Evolutionary conservation across 768 basidiomycete species (phyloP).

Genomic region (Neoboletus subvelutipes): DNA sequence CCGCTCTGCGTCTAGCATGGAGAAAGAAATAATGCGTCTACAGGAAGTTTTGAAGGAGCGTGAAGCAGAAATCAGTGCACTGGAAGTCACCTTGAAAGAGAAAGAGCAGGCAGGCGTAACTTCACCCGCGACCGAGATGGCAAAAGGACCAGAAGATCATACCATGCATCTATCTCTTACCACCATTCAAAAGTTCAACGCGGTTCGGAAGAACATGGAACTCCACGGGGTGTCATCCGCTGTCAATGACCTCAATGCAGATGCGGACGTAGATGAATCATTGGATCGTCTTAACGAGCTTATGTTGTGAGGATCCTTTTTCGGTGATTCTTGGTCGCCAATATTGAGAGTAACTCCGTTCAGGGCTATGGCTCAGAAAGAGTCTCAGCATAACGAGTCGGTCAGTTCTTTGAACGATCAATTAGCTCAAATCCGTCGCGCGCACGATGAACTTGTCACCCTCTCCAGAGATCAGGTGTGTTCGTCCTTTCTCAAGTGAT

Average conservation of each 20-base stretch:
- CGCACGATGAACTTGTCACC: slow-evolving; percentile 78
- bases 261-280: slow-evolving; percentile 59
- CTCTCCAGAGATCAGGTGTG: slow-evolving; percentile 83
- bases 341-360: slow-evolving; percentile 8
- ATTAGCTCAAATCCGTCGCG: slow-evolving; percentile 65
- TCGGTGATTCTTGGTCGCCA: slow-evolving; percentile 2
- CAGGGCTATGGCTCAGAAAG: slow-evolving; percentile 98
- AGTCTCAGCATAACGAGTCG: slow-evolving; percentile 80
- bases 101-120: slow-evolving; percentile 25
- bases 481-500: background rate
- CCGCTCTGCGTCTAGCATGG: slow-evolving; percentile 80
- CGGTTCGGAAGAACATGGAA: slow-evolving; percentile 67
- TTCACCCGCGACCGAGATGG: background rate
- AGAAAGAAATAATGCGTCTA: slow-evolving; percentile 93
- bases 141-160: slow-evolving; percentile 23
- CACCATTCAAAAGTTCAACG: slow-evolving; percentile 72
- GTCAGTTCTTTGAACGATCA: slow-evolving; percentile 72
- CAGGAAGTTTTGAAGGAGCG: slow-evolving; percentile 90
- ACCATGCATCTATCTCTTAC: slow-evolving; percentile 58
- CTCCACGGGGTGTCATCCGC: slow-evolving; percentile 40
- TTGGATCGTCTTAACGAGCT: slow-evolving; percentile 84
- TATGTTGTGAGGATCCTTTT: slow-evolving; percentile 67
- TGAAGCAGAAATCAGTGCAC: slow-evolving; percentile 81
- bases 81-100: slow-evolving; percentile 57
- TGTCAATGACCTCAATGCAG: slow-evolving; percentile 30